These are phyloP conservation scores for Ambrosia trifida DNA, from an alignment of 129 eudicot genomes.

Conservation along the genomic window DNA sequence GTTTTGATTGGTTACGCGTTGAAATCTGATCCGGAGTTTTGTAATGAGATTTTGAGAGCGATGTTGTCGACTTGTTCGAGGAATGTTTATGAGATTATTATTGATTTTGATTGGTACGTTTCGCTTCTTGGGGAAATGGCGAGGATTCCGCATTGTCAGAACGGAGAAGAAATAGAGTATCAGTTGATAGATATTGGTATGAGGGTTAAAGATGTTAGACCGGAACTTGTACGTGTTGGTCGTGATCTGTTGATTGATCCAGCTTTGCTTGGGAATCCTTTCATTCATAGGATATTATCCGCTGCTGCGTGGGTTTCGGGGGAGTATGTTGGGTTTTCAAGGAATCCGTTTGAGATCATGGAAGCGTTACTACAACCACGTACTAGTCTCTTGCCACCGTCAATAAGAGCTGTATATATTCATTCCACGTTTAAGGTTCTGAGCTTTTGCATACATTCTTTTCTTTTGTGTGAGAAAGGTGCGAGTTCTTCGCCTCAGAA, in stretches of 20 bases:
- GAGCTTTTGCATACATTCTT: conserved; percentile 61
- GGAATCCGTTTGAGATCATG: conserved; percentile 71
- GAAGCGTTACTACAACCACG: conserved; percentile 91
- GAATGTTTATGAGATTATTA: conserved; percentile 68
- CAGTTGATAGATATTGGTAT: conserved; percentile 90
- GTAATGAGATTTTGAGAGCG: conserved; percentile 72
- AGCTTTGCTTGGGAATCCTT: conserved; percentile 88
- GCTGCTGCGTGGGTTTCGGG: conserved; percentile 91
- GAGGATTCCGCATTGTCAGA: conserved; percentile 79
- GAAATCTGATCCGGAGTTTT: conserved; percentile 86
- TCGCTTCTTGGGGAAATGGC: conserved; percentile 87
- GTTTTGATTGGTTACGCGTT: conserved; percentile 80
- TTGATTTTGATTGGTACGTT: conserved; percentile 95
- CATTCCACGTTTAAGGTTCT: conserved; percentile 78
- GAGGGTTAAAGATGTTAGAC: conserved; percentile 90
- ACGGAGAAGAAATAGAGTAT: conserved; percentile 77
- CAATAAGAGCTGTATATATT: conserved; percentile 73
- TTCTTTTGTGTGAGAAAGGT: conserved; percentile 40
- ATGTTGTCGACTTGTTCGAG: conserved; percentile 66
- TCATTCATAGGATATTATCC: conserved; percentile 61
- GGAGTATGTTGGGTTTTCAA: conserved; percentile 73
- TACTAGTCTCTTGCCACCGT: conserved; percentile 77
- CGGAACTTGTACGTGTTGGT: conserved; percentile 69
- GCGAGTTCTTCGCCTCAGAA: conserved; percentile 25
- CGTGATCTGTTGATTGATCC: conserved; percentile 87